Percentiles rank a stretch among this genome's conserved stretches.
Evolutionary conservation across 176 grass and related monocot genomes (phyloP).

Genomic region (Oryza longistaminata): DNA sequence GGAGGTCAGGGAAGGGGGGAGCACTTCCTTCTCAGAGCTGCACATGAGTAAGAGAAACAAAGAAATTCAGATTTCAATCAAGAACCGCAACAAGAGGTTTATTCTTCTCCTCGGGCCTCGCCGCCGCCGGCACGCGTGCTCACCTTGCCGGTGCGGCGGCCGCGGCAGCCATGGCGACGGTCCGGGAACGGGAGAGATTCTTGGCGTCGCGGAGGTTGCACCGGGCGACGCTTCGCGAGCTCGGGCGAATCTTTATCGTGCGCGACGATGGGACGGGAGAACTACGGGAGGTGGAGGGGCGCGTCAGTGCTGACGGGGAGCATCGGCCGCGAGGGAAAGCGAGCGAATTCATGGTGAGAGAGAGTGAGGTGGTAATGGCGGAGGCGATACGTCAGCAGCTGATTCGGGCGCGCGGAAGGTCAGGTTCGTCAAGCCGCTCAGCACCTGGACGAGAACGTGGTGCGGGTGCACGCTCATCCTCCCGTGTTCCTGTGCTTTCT

Average conservation of each 20-base stretch:
- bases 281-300: not conserved
- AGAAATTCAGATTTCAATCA: not conserved
- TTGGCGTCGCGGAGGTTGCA: not conserved
- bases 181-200: not conserved
- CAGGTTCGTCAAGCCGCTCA: no score
- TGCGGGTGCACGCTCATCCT: not conserved
- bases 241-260: constrained; percentile 17
- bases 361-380: not conserved
- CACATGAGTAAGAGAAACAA: not conserved
- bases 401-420: not conserved
- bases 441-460: not conserved
- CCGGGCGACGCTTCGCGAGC: not conserved
- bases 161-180: constrained; percentile 43
- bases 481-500: not conserved
- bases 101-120: not conserved
- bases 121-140: not conserved
- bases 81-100: not conserved
- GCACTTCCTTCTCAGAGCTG: constrained; percentile 52
- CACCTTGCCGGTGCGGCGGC: constrained; percentile 36
- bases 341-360: constrained; percentile 29
- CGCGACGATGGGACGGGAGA: not conserved
- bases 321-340: not conserved
- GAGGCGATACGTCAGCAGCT: constrained; percentile 24
- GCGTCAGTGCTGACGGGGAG: constrained; percentile 42
- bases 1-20: constrained; percentile 58